These are phyloP conservation scores for Xylariaceae sp. DNA, from an alignment of 2,329 filamentous ascomycete genomes.

Conservation along the genomic window DNA sequence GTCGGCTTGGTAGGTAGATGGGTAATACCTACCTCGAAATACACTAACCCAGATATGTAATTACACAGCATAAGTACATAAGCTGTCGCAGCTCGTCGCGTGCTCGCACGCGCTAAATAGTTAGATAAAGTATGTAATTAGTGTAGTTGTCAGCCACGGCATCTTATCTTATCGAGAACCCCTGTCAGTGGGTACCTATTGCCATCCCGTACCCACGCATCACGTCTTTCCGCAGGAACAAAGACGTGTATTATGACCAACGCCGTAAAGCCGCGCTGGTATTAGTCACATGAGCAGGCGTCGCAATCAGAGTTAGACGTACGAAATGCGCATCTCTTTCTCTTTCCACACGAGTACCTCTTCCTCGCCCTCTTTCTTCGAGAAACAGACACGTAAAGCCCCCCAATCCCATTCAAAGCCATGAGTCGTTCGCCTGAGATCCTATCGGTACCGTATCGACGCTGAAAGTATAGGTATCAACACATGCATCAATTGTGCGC, in stretches of 20 bases:
- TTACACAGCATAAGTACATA: not conserved
- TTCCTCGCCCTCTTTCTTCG: conserved; percentile 7
- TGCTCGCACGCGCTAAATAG: not conserved
- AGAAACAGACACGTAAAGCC: not conserved
- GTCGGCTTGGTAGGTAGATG: not conserved
- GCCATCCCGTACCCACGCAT: no score
- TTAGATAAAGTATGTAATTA: not conserved
- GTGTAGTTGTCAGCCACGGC: no score
- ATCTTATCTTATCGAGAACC: conserved; percentile 1
- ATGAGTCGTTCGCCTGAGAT: not conserved
- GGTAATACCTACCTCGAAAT: no score
- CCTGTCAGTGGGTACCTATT: no score
- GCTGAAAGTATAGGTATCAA: not conserved
- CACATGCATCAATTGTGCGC: not conserved
- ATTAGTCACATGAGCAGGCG: no score
- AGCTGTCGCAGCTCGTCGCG: not conserved
- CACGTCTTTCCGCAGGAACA: not conserved
- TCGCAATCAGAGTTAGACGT: not conserved
- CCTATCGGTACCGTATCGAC: not conserved
- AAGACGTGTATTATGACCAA: not conserved
- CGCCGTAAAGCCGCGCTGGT: no score
- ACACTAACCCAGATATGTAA: no score
- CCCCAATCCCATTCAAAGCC: not conserved
- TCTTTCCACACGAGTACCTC: not conserved
- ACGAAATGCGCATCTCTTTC: conserved; percentile 7